Percentiles rank a stretch among this genome's conserved stretches.
phyloP scores from a whole-genome alignment of 2,329 filamentous ascomycete genomes.

The Apiospora sp. region DNA sequence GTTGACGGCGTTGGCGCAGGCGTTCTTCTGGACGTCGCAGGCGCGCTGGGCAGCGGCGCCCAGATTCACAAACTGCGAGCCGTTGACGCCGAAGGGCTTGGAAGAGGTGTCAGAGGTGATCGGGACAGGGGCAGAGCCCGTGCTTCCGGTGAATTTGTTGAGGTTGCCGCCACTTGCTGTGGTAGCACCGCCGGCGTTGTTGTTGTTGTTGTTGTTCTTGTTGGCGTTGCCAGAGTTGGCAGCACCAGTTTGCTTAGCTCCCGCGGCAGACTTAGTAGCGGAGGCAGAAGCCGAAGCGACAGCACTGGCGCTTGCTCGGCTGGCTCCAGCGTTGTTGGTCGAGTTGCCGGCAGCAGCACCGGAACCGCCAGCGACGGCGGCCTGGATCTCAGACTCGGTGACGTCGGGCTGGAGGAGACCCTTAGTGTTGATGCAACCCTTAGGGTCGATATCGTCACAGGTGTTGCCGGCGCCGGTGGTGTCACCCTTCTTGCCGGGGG shows the following conservation, averaged over 20 bases:
- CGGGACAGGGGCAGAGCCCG: constrained; percentile 50
- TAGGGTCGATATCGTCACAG: constrained; percentile 57
- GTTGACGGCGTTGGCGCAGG: constrained; percentile 58
- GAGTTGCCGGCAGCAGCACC: constrained; percentile 26
- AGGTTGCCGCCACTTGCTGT: constrained; percentile 45
- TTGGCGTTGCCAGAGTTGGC: constrained; percentile 27
- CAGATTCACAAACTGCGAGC: constrained; percentile 59
- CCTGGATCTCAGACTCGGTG: constrained; percentile 59
- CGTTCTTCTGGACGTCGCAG: constrained; percentile 60
- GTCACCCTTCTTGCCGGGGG: constrained; percentile 62
- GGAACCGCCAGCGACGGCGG: constrained; percentile 50
- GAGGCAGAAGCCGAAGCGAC: constrained; percentile 24
- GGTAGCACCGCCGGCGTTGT: constrained; percentile 22
- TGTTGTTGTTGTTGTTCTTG: constrained; percentile 28
- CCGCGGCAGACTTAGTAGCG: constrained; percentile 31
- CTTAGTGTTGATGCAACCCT: constrained; percentile 64
- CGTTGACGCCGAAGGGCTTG: constrained; percentile 61
- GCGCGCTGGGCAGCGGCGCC: constrained; percentile 56
- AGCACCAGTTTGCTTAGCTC: constrained; percentile 20
- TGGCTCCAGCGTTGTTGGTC: background rate
- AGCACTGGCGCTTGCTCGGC: background rate
- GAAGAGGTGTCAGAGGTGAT: constrained; percentile 47
- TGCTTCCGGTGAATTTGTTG: constrained; percentile 55
- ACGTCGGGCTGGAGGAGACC: constrained; percentile 63
- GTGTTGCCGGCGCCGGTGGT: constrained; percentile 57